These are phyloP conservation scores for Apiospora koreana DNA, from an alignment of 2,329 filamentous ascomycete genomes.

Conservation along the genomic window DNA sequence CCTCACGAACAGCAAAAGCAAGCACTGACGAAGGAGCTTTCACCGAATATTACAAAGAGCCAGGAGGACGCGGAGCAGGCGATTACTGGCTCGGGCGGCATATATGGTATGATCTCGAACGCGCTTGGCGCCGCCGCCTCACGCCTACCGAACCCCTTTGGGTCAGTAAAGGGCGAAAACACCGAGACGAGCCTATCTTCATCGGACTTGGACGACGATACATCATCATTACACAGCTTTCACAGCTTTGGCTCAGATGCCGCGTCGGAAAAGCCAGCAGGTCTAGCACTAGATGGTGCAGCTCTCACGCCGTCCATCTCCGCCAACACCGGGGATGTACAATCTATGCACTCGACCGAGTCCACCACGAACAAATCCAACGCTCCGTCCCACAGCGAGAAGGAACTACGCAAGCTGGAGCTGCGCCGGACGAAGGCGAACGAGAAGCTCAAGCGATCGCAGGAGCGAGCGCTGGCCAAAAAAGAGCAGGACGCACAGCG, in stretches of 20 bases:
- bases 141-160: conserved; percentile 38
- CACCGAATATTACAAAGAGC: background rate
- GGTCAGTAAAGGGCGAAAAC: conserved; percentile 31
- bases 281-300: background rate
- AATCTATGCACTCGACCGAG: conserved; percentile 41
- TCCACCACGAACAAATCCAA: conserved; percentile 32
- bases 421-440: conserved; percentile 50
- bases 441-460: conserved; percentile 34
- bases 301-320: conserved; percentile 25
- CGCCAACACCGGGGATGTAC: conserved; percentile 20
- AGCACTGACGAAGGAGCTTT: conserved; percentile 9
- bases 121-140: conserved; percentile 53
- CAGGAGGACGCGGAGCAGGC: conserved; percentile 20
- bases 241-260: conserved; percentile 53
- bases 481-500: conserved; percentile 47
- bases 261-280: conserved; percentile 29
- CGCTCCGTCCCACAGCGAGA: conserved; percentile 50
- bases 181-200: conserved; percentile 30
- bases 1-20: conserved; percentile 24
- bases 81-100: conserved; percentile 40
- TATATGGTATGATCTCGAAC: conserved; percentile 58
- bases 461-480: conserved; percentile 29
- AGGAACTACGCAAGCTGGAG: conserved; percentile 66
- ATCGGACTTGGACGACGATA: conserved; percentile 38
- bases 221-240: conserved; percentile 51